Evolutionary conservation across 2,329 filamentous ascomycete species (phyloP), one percentile per base, ranked within the genome.

Genomic region (Diaporthe ampelina): DNA sequence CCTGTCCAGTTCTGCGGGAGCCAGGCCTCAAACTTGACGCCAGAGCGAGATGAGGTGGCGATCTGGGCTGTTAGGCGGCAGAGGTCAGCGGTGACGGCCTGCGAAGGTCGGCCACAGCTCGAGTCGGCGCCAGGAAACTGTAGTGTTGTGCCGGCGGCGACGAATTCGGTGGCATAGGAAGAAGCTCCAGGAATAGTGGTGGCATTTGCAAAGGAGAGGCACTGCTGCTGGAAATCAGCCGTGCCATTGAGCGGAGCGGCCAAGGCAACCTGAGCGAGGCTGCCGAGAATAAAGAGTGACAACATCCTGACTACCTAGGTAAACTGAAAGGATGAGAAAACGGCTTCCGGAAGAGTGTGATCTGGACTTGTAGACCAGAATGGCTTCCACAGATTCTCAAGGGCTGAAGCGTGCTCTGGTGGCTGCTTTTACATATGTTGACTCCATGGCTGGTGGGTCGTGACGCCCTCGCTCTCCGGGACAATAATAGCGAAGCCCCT

Each of bases 1-100:
- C 83, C 86, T 0, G 82, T 84, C 80, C 87, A 88, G n/a, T 84
- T 78, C 6, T 81, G 32, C 0, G 87, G 87, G n/a, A 88, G 78
- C 86, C 86, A 88, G 1, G 85, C 79, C 76, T 88, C 87, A 19
- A 86, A 78, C 4, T 81, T 84, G 37, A 88, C 84, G 52, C 84
- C 83, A 40, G 85, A 87, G 48, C 80, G 81, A 26, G 82, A 80
- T 8, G 79, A 80, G 2, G 79, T 81, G 8, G 77, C 73, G 11
- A 82, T 76, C 3, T 75, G 76, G 65, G 82, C 70, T 8, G 78
- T 77, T 15, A 82, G 68, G 5, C 81, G 81, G 72, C 81, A 82
- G 19, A 82, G 45, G 54, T 81, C 78, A 9, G 76, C 76, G 8
- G 73, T 40, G 3, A 80, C 77, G 9, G 73, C 54, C 56, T 80